phyloP scores from a whole-genome alignment of 1,284 basidiomycete genomes.

The Phenoliferia sp. region DNA sequence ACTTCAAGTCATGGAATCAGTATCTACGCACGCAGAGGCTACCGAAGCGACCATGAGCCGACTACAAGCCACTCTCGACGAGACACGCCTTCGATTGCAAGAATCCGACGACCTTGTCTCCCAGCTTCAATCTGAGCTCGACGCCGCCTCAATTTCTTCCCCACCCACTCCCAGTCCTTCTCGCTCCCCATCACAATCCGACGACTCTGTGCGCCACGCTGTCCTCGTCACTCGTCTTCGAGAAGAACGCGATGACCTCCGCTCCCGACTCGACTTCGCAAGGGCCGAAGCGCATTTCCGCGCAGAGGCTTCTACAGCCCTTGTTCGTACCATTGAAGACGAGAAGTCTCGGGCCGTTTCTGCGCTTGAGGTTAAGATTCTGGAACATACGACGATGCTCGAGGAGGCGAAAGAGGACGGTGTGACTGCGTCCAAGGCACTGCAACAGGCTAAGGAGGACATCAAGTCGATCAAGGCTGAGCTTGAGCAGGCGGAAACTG shows the following conservation, averaged over 20 bases:
- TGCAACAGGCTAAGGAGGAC: background rate
- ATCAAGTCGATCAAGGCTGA: slow-evolving; percentile 4
- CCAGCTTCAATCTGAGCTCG: slow-evolving; percentile 7
- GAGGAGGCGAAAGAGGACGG: slow-evolving; percentile 7
- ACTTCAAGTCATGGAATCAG: background rate
- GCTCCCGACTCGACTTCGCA: slow-evolving; percentile 24
- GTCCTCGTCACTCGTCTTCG: slow-evolving; percentile 22
- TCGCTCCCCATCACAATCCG: slow-evolving; percentile 7
- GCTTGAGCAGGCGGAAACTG: background rate
- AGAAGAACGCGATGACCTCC: slow-evolving; percentile 30
- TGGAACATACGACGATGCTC: slow-evolving; percentile 19
- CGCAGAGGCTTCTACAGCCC: slow-evolving; percentile 11
- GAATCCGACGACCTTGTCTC: slow-evolving; percentile 18
- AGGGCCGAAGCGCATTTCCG: slow-evolving; percentile 19
- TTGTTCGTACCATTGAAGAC: slow-evolving; percentile 12
- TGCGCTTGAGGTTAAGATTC: slow-evolving; percentile 9
- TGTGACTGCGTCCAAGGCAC: background rate
- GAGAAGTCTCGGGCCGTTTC: slow-evolving; percentile 14
- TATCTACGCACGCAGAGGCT: slow-evolving; percentile 7
- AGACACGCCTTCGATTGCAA: slow-evolving; percentile 1
- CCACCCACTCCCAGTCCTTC: background rate
- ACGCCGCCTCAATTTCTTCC: background rate
- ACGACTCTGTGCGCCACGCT: background rate
- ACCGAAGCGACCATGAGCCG: slow-evolving; percentile 4
- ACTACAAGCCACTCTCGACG: slow-evolving; percentile 6